phyloP scores from a whole-genome alignment of 2,329 filamentous ascomycete genomes.

The Cercospora sp. region DNA sequence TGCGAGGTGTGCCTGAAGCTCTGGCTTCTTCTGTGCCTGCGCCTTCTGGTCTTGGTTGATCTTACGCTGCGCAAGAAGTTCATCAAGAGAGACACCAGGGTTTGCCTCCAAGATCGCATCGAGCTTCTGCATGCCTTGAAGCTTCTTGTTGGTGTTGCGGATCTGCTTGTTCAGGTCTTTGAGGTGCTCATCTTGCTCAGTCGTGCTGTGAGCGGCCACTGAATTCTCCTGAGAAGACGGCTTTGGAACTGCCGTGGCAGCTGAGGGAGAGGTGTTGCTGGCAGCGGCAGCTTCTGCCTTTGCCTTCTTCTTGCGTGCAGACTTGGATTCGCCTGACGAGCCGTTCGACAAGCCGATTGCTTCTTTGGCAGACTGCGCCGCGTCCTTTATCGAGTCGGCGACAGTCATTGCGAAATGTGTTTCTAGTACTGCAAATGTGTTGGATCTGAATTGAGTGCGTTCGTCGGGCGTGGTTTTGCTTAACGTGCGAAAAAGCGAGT shows the following conservation, averaged over 20 bases:
- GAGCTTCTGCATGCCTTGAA: constrained; percentile 74
- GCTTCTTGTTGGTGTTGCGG: constrained; percentile 91
- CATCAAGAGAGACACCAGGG: constrained; percentile 68
- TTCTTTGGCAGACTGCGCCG: constrained; percentile 42
- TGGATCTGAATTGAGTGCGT: not conserved
- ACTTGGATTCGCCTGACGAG: constrained; percentile 53
- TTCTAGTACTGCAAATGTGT: not conserved
- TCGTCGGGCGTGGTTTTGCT: not conserved
- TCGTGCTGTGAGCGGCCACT: constrained; percentile 51
- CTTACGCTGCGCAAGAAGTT: constrained; percentile 68
- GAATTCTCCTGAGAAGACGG: constrained; percentile 30
- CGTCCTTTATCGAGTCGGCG: constrained; percentile 15
- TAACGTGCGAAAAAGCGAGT: not conserved
- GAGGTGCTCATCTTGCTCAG: constrained; percentile 73
- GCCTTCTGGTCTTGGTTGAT: constrained; percentile 81
- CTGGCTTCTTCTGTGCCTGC: constrained; percentile 74
- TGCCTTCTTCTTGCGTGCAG: constrained; percentile 49
- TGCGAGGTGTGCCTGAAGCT: constrained; percentile 65
- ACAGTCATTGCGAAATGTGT: constrained; percentile 12
- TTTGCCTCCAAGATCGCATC: constrained; percentile 69
- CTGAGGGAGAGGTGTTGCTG: constrained; percentile 29
- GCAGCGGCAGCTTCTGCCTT: constrained; percentile 45
- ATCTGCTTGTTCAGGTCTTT: constrained; percentile 92
- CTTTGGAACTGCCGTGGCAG: constrained; percentile 26
- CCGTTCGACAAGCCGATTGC: constrained; percentile 55